Conservation (phyloP, 1,284 basidiomycete genomes). For the Cryptococcus jaspeensis region DNA sequence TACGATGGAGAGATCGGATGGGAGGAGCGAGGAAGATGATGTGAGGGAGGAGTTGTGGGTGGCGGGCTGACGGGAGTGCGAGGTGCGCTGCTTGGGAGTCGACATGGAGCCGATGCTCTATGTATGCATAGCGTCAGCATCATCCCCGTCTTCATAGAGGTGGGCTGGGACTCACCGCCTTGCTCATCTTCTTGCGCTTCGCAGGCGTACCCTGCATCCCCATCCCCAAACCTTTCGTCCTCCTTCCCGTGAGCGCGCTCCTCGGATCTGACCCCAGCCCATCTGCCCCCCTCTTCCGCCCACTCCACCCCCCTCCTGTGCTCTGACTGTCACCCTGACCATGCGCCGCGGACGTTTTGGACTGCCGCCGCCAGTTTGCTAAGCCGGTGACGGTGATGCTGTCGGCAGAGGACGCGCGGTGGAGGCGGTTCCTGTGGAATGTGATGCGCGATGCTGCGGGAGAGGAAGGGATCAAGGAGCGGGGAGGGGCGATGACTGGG, state of each 20-base stretch:
- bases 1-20: not conserved
- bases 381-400: conserved; percentile 10
- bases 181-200: conserved; percentile 7
- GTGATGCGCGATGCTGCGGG: not conserved
- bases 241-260: not conserved
- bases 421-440: not conserved
- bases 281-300: not conserved
- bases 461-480: conserved; percentile 10
- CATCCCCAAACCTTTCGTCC: conserved; percentile 21
- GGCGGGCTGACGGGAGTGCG: not conserved
- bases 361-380: conserved; percentile 15
- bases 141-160: too few relatives aligned
- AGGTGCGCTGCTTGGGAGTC: conserved; percentile 1
- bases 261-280: not conserved
- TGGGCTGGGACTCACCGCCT: conserved; percentile 8
- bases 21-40: not conserved
- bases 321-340: not conserved
- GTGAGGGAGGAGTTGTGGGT: not conserved
- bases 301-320: not conserved
- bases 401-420: conserved; percentile 4
- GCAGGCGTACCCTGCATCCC: conserved; percentile 29
- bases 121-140: conserved; percentile 4
- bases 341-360: not conserved
- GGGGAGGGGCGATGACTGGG: not conserved
- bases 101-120: conserved; percentile 20